Base-by-base conservation (phyloP, 106 monocot species). In the Iris macrosiphon region DNA sequence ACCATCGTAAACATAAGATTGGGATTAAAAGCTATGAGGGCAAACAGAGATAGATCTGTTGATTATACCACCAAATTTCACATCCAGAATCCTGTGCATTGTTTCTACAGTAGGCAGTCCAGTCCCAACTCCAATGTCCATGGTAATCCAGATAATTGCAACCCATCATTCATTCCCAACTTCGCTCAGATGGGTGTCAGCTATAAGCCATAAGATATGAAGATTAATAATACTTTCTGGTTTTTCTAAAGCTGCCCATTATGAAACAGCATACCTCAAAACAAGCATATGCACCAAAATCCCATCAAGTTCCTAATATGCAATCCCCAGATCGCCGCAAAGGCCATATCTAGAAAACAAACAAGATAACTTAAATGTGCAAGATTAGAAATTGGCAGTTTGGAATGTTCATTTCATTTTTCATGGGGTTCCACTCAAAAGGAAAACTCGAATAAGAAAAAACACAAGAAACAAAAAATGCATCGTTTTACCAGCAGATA, bases 321-420 rank as follows among this genome's bases (percentile, higher is more conserved):
- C 77, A 81, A 67, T 87, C 76, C 80, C 73, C 58, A 77, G 58
- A 69, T 71, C 55, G 70, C 77, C 66, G 50, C n/a, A 75, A 49
- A 29, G 29, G 70, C 73, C 69, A 67, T 57, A 80, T 81, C 75
- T 70, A 87, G 40, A 73, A 77, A 68, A 72, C 33, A 83, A 68
- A 76, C 50, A 68, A 65, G 30, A 51, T 31, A 70, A 59, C 55
- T 68, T 52, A 71, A 62, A 73, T 57, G 49, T 28, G 52, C 39
- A 32, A 62, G 47, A 21, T 29, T 23, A 32, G 63, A 67, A 63
- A 76, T 12, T 12, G 14, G 45, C 35, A 59, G 43, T 31, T 13
- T 60, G 30, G 25, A 49, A 51, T 38, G 21, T 67, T 41, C 41
- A 45, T 66, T n/a, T 50, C 20, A 16, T 0, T 18, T 0, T 32